Evolutionary conservation across 2,329 filamentous ascomycete genomes (phyloP).

Genomic region (Fusarium sp.): DNA sequence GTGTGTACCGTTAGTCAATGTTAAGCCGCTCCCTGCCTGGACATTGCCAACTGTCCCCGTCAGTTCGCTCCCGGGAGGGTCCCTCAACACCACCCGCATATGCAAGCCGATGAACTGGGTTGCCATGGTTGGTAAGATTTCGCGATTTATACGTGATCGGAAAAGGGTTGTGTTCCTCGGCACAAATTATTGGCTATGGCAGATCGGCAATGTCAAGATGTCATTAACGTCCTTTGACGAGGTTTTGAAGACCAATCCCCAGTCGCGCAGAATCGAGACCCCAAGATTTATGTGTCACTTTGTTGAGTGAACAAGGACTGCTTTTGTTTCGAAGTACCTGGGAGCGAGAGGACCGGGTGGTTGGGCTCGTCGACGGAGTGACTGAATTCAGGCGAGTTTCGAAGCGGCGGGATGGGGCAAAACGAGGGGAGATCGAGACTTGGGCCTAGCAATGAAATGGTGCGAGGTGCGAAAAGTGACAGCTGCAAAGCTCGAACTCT

Average conservation of each 20-base stretch:
- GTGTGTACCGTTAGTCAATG: constrained; percentile 75
- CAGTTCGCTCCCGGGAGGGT: constrained; percentile 71
- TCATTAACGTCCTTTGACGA: constrained; percentile 36
- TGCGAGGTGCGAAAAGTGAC: background rate
- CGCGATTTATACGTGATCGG: background rate
- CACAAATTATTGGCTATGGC: constrained; percentile 19
- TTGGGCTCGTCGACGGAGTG: constrained; percentile 15
- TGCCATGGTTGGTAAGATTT: constrained; percentile 52
- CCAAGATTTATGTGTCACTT: background rate
- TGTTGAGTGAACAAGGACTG: background rate
- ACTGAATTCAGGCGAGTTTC: constrained; percentile 25
- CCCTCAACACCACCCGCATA: constrained; percentile 77
- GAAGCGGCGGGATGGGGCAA: constrained; percentile 22
- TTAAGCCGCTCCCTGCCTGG: constrained; percentile 72
- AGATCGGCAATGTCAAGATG: constrained; percentile 25
- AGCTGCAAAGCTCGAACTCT: constrained; percentile 1
- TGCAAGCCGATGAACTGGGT: constrained; percentile 79
- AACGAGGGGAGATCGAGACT: constrained; percentile 31
- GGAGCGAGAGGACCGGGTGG: constrained; percentile 4
- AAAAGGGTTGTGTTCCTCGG: constrained; percentile 3
- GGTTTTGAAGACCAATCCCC: constrained; percentile 2
- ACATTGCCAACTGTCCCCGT: constrained; percentile 78
- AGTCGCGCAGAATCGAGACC: constrained; percentile 1
- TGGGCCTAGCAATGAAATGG: constrained; percentile 8
- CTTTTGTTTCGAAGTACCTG: background rate